phyloP scores from a whole-genome alignment of 73 alveolate genomes.

The Uronychia setigera region DNA sequence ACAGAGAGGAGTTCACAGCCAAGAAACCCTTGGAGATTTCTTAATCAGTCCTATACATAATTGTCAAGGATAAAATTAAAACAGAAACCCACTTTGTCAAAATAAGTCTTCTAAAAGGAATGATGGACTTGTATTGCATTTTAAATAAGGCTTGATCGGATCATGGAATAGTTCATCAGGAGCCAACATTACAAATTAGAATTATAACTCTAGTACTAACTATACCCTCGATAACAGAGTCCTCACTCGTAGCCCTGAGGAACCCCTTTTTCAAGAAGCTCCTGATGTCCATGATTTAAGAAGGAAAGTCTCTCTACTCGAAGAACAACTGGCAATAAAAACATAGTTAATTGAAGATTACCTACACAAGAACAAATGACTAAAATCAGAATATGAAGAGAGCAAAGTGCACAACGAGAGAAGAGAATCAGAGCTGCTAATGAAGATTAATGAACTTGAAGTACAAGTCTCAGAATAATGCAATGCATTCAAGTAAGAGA shows the following conservation, averaged over 20 bases:
- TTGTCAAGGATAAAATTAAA: too few species aligned
- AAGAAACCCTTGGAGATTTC: too few species aligned
- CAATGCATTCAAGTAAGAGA: background rate
- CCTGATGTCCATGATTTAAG: background rate
- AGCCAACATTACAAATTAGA: background rate
- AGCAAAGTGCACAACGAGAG: background rate
- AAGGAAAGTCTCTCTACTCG: background rate
- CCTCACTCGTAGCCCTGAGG: too few species aligned
- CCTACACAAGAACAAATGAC: background rate
- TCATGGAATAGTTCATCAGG: background rate
- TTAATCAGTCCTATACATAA: too few species aligned
- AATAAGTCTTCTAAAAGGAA: background rate
- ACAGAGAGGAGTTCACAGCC: background rate
- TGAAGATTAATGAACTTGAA: background rate
- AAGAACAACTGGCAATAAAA: background rate
- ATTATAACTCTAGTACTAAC: too few species aligned
- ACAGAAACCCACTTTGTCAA: too few species aligned
- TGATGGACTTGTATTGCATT: background rate
- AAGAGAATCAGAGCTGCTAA: background rate
- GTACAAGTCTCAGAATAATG: background rate
- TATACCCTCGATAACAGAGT: background rate
- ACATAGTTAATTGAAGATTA: background rate
- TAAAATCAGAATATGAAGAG: background rate
- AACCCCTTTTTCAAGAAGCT: too few species aligned
- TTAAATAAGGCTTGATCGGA: background rate